Evolutionary conservation across 306 rosid species (phyloP), one percentile per base, ranked within the genome.

Genomic region (Lablab purpureus): DNA sequence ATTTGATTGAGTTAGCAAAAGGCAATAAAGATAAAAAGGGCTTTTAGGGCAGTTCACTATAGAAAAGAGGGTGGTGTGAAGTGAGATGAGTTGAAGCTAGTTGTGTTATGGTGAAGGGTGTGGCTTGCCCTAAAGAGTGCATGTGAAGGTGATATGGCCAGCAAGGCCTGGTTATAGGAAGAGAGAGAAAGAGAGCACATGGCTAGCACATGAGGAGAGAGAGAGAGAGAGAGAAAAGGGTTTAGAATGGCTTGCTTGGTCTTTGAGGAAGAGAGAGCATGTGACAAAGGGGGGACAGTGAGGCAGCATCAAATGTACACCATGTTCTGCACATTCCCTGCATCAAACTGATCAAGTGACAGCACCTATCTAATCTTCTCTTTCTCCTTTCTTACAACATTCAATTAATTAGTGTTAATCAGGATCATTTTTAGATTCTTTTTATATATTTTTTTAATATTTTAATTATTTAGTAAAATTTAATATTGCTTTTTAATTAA

Each of bases 281-380:
- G 98, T 91, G 98, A 91, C 67, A 81, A 78, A 74, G 84, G 82
- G 81, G 94, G 71, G 94, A 91, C 96, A 91, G 89, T 84, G 86
- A 84, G 85, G 93, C 94, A 89, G 90, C 93, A 88, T 75, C 74
- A 87, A 88, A 70, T 87, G 92, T 89, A 88, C 94, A 90, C 66
- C 97, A 89, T 92, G 97, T 92, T 91, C 92, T 87, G 94, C 97
- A 88, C 97, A 94, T 94, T 90, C 98, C 94, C 98, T 88, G 90
- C 94, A 92, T 86, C 78, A n/a, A 81, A 80, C 94, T 90, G 75
- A 83, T 65, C 88, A 77, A 70, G 2, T 81, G 51, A 23, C 79
- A 84, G 5, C 49, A 41, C 15, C 65, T 40, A 32, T 66, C 55
- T 66, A 23, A 36, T 76, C 13, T 40, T 77, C 74, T 37, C 67